Evolutionary conservation across 2,329 filamentous ascomycete genomes (phyloP).

Genomic region (Pseudodiploospora longispora): DNA sequence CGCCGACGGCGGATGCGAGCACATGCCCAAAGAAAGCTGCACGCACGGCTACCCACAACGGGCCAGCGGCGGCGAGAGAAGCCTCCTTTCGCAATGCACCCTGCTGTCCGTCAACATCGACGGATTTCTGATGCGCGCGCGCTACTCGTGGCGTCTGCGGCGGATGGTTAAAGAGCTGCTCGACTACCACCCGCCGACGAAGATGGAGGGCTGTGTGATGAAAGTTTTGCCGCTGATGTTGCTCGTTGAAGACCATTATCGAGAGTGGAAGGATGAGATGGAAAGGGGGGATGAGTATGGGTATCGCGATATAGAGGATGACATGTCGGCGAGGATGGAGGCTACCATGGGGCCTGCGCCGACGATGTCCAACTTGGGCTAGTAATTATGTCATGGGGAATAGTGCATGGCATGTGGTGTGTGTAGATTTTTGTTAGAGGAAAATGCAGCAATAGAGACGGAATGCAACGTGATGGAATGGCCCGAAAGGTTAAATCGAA

Average conservation of each 20-base stretch:
- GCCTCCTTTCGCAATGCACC: constrained; percentile 13
- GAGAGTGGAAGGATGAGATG: constrained; percentile 21
- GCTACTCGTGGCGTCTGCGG: constrained; percentile 20
- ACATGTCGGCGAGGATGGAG: constrained; percentile 6
- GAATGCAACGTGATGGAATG: no score
- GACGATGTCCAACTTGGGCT: no score
- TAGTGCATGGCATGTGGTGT: no score
- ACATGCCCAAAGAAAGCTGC: constrained; percentile 11
- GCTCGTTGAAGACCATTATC: constrained; percentile 17
- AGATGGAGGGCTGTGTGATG: background rate
- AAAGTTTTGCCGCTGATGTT: constrained; percentile 9
- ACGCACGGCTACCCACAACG: background rate
- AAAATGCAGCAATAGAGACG: no score
- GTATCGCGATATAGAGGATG: constrained; percentile 24
- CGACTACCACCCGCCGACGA: constrained; percentile 12
- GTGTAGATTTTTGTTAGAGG: no score
- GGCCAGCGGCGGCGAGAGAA: constrained; percentile 7
- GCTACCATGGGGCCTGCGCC: background rate
- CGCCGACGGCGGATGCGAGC: constrained; percentile 15
- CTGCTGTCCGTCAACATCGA: constrained; percentile 23
- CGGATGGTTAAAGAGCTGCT: constrained; percentile 18
- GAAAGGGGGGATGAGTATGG: constrained; percentile 19
- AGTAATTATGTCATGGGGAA: no score
- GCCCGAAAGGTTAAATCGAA: no score
- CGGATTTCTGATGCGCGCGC: constrained; percentile 15